Conservation (phyloP, 2,329 filamentous ascomycete genomes). For the Epichloe glyceriae region DNA sequence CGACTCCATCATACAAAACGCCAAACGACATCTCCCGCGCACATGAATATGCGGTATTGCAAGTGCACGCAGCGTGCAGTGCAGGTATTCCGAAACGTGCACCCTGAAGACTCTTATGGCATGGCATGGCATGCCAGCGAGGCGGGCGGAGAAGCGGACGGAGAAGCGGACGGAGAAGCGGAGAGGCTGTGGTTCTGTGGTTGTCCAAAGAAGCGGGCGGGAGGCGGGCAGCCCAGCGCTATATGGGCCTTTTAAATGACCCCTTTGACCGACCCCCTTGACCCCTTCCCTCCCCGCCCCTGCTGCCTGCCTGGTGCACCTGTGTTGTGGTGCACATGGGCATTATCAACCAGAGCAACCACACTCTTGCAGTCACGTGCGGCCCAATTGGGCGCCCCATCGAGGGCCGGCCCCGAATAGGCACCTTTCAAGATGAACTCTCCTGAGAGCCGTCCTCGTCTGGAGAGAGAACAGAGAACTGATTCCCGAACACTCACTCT, state of each 20-base stretch:
- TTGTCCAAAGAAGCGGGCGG: slow-evolving; percentile 6
- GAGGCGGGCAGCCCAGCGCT: slow-evolving; percentile 34
- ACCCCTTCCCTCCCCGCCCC: too few species aligned
- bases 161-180: neutral
- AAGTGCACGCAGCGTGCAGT: neutral
- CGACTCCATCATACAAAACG: neutral
- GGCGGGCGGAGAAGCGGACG: neutral
- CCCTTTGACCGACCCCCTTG: slow-evolving; percentile 13
- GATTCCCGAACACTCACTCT: neutral
- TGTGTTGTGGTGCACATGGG: too few species aligned
- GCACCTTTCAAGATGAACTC: neutral
- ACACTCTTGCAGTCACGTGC: slow-evolving; percentile 4
- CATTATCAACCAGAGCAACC: neutral
- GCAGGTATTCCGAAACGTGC: neutral
- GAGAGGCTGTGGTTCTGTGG: slow-evolving; percentile 2
- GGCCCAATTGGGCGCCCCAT: neutral
- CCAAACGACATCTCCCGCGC: neutral
- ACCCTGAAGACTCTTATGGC: neutral
- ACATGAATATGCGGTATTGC: neutral
- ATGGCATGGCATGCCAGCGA: neutral
- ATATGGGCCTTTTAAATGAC: slow-evolving; percentile 47
- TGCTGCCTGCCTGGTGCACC: too few species aligned
- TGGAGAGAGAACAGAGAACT: neutral
- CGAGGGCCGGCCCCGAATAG: neutral
- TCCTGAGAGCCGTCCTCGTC: neutral